phyloP scores from a whole-genome alignment of 345 rosid genomes.

The Barbarea vulgaris region DNA sequence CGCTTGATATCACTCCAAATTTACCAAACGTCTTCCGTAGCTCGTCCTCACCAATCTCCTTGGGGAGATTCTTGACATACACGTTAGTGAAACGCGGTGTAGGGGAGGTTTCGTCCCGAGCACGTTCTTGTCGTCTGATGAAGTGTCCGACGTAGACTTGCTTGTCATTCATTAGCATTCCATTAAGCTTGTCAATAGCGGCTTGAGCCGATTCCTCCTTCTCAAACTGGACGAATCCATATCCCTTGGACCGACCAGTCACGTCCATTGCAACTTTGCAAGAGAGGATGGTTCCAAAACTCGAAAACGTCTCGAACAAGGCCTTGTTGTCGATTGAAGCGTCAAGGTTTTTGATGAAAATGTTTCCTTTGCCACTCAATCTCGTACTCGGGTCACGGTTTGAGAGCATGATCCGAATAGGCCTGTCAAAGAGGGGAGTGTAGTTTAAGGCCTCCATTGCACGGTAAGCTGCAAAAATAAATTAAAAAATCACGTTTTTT shows the following conservation, averaged over 20 bases:
- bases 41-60: conserved; percentile 55
- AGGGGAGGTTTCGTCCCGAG: conserved; percentile 25
- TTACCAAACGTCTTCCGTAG: conserved; percentile 49
- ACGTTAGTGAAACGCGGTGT: conserved; percentile 58
- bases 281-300: conserved; percentile 60
- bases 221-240: conserved; percentile 68
- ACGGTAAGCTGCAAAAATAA: conserved; percentile 51
- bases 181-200: conserved; percentile 57
- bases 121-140: conserved; percentile 56
- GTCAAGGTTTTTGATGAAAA: conserved; percentile 69
- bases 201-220: conserved; percentile 55
- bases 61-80: conserved; percentile 61
- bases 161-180: conserved; percentile 64
- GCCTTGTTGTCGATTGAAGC: conserved; percentile 56
- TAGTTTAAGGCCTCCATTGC: conserved; percentile 62
- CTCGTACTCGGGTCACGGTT: conserved; percentile 66
- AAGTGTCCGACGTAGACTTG: conserved; percentile 58
- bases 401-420: conserved; percentile 69
- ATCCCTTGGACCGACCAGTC: conserved; percentile 54
- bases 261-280: conserved; percentile 61
- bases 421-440: conserved; percentile 57
- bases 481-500: neutral
- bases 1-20: conserved; percentile 61
- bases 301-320: conserved; percentile 53
- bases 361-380: conserved; percentile 61